Conservation (phyloP, 2,329 filamentous ascomycete species). For the Neonectria faginata region DNA sequence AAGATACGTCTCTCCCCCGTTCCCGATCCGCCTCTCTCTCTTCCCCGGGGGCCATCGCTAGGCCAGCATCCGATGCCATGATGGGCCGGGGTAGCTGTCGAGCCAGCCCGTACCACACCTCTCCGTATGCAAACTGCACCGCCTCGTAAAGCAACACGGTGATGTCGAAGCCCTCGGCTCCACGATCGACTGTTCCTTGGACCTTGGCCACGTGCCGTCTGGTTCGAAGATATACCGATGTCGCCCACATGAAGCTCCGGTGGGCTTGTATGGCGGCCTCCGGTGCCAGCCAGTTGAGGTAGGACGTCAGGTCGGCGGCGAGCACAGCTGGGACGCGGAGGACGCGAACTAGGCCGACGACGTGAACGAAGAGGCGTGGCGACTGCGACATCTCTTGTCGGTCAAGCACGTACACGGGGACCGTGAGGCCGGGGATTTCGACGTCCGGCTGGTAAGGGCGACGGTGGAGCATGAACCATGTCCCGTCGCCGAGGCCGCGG, state of each 20-base stretch:
- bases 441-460: slow-evolving; percentile 8
- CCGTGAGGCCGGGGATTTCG: slow-evolving; percentile 24
- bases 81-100: slow-evolving; percentile 50
- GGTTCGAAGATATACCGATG: slow-evolving; percentile 44
- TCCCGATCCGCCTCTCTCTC: background rate
- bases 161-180: slow-evolving; percentile 41
- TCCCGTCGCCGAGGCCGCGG: slow-evolving; percentile 41
- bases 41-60: slow-evolving; percentile 5
- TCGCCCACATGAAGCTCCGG: slow-evolving; percentile 48
- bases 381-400: slow-evolving; percentile 39
- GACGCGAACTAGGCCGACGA: slow-evolving; percentile 49
- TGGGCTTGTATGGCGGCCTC: slow-evolving; percentile 40
- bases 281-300: slow-evolving; percentile 50
- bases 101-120: slow-evolving; percentile 45
- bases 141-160: slow-evolving; percentile 46
- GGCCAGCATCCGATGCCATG: slow-evolving; percentile 39
- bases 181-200: slow-evolving; percentile 21
- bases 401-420: slow-evolving; percentile 35
- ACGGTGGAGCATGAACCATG: slow-evolving; percentile 43
- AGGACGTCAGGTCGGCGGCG: slow-evolving; percentile 40
- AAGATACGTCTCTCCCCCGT: background rate
- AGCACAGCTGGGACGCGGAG: slow-evolving; percentile 38
- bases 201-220: slow-evolving; percentile 42
- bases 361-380: slow-evolving; percentile 44
- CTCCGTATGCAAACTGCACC: slow-evolving; percentile 47